Conservation (phyloP, 345 rosid species). For the Populus simonii region DNA sequence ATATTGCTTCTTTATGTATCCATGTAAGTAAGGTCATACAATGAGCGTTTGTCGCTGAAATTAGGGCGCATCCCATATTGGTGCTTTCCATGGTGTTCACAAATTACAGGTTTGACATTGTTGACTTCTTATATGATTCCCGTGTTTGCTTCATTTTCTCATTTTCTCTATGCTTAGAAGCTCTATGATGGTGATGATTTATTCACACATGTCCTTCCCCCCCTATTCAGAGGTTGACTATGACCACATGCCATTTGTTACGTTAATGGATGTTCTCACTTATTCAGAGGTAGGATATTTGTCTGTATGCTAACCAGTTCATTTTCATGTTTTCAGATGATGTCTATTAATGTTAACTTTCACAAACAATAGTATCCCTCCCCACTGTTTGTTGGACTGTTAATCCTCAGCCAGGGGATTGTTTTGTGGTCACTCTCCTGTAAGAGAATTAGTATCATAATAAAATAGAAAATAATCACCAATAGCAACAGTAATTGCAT, state of each 20-base stretch:
- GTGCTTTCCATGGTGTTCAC: slow-evolving; percentile 63
- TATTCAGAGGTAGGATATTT: slow-evolving; percentile 46
- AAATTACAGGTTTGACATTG: slow-evolving; percentile 56
- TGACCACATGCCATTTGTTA: slow-evolving; percentile 42
- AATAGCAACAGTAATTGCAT: no score
- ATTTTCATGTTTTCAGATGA: background rate
- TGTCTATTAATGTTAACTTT: no score
- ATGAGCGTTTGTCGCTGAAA: slow-evolving; percentile 41
- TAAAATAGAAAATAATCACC: no score
- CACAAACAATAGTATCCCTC: no score
- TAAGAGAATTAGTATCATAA: no score
- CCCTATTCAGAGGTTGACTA: slow-evolving; percentile 52
- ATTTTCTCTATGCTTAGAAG: background rate
- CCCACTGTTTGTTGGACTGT: no score
- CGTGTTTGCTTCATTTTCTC: background rate
- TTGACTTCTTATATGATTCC: slow-evolving; percentile 6
- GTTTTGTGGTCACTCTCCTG: no score
- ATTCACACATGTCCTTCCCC: slow-evolving; percentile 6
- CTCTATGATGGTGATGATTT: slow-evolving; percentile 2
- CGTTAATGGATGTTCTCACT: slow-evolving; percentile 73
- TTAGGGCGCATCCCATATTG: slow-evolving; percentile 52
- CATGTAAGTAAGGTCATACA: slow-evolving; percentile 41
- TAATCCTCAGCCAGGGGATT: no score
- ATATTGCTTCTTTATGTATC: background rate
- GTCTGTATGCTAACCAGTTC: background rate